phyloP scores from a whole-genome alignment of 192 early-diverging fungal species.

The Coemansia sp. region DNA sequence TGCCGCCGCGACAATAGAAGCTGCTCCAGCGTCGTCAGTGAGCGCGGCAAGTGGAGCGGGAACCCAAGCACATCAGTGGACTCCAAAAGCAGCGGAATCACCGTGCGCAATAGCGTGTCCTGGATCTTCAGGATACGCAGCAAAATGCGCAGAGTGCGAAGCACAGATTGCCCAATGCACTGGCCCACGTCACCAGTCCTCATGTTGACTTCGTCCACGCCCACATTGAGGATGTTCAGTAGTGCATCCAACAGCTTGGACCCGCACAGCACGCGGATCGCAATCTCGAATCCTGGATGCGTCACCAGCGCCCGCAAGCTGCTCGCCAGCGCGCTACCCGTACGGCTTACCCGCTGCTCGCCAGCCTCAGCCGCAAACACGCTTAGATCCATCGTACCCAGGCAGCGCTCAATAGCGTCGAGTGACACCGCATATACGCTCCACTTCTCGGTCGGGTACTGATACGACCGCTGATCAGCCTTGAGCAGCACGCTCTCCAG shows the following conservation, averaged over 20 bases:
- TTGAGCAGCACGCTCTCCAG: slow-evolving; percentile 85
- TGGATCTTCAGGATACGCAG: slow-evolving; percentile 74
- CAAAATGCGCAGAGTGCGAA: slow-evolving; percentile 62
- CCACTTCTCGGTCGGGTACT: slow-evolving; percentile 73
- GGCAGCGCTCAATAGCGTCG: slow-evolving; percentile 74
- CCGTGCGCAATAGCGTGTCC: slow-evolving; percentile 66
- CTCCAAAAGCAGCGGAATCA: slow-evolving; percentile 63
- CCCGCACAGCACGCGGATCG: slow-evolving; percentile 74
- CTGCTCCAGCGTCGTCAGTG: slow-evolving; percentile 76
- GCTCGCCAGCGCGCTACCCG: slow-evolving; percentile 11
- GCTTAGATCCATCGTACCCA: slow-evolving; percentile 74
- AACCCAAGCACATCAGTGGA: slow-evolving; percentile 51
- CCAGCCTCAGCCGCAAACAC: slow-evolving; percentile 34
- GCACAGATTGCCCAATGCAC: slow-evolving; percentile 39
- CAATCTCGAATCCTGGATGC: slow-evolving; percentile 87
- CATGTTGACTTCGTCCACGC: slow-evolving; percentile 63
- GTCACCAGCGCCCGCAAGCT: slow-evolving; percentile 54
- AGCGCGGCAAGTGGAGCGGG: slow-evolving; percentile 52
- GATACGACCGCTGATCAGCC: slow-evolving; percentile 67
- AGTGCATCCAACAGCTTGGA: slow-evolving; percentile 70
- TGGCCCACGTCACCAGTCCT: slow-evolving; percentile 24
- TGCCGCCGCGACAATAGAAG: slow-evolving; percentile 70
- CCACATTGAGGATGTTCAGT: slow-evolving; percentile 67
- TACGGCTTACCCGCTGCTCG: slow-evolving; percentile 1
- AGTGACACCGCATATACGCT: slow-evolving; percentile 63